Evolutionary conservation across 2,329 filamentous ascomycete species (phyloP).

Genomic region (Aspergillus glaucus): DNA sequence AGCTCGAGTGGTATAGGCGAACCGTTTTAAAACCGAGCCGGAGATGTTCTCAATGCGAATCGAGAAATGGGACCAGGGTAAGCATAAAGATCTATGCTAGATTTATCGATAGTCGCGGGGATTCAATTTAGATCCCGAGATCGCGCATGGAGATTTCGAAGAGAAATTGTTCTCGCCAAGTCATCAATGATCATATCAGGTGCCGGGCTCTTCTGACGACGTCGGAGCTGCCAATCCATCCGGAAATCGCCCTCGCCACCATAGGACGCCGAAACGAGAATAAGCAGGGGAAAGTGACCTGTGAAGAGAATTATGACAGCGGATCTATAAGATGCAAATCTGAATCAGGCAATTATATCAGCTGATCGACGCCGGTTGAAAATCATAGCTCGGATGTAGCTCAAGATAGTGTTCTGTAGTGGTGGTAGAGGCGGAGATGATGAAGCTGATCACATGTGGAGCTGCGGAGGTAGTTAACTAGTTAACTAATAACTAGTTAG

Average conservation of each 20-base stretch:
- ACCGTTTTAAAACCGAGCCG: conserved; percentile 7
- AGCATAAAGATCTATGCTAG: background rate
- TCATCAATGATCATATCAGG: conserved; percentile 18
- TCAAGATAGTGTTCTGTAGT: background rate
- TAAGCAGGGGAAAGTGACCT: background rate
- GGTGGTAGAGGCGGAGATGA: background rate
- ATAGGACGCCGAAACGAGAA: background rate
- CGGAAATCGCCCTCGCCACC: background rate
- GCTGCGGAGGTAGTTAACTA: conserved; percentile 2
- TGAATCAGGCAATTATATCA: conserved; percentile 8
- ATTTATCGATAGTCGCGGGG: background rate
- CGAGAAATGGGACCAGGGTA: background rate
- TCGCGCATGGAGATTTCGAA: conserved; percentile 16
- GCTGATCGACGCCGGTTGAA: conserved; percentile 8
- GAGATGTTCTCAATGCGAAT: conserved; percentile 8
- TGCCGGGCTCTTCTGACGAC: conserved; percentile 13
- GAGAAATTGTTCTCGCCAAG: conserved; percentile 3
- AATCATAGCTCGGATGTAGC: background rate
- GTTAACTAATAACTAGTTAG: background rate
- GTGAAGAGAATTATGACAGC: background rate
- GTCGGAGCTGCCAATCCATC: conserved; percentile 1
- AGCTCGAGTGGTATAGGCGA: background rate
- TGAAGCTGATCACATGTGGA: conserved; percentile 13
- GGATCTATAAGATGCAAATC: background rate
- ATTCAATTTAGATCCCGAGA: conserved; percentile 10